Base-by-base conservation (phyloP, 2,329 filamentous ascomycete genomes). In the Calonectria fujianensis region DNA sequence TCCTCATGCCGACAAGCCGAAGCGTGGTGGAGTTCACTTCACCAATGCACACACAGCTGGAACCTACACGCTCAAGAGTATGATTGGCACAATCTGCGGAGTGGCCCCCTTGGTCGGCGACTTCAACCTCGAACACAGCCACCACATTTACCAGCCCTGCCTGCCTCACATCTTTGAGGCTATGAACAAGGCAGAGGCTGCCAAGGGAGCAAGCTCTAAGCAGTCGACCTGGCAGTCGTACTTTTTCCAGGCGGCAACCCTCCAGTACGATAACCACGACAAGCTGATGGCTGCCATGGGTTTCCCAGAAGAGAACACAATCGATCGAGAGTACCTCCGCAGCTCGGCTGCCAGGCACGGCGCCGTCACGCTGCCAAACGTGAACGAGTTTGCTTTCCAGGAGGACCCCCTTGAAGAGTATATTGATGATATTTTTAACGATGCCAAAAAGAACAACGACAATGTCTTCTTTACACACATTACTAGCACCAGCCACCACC, bases 71-170 rank as follows among this genome's bases (percentile, higher is more conserved):
- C 80, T 87, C 35, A 88, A 88, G 77, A 87, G 85, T 69, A 69
- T 88, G 18, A 81, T 83, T 0, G 86, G 83, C 6, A 85, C 85
- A 11, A 71, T 88, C 10, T 88, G 87, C 57, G 87, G 87, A 7
- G 76, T 87, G n/a, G 82, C 81, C 0, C 86, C 87, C 0, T 74
- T 88, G 14, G 81, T 87, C 3, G 84, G 82, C 3, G 86, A 88
- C 48, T 86, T 86, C 70, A 87, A 88, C 41, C 80, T 83, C 24
- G 87, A 88, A 72, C 84, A 83, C 66, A 76, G 82, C 5, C 82
- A 87, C 31, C 84, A 87, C 66, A 80, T 87, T 29, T 88, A 88
- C 73, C 85, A 88, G 52, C 87, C 87, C 0, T 88, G 87, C 57
- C 72, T 89, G 64, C 84, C 87, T 0, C 87, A 85, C 5, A 75